Percentiles rank a stretch among this genome's conserved stretches.
Evolutionary conservation across 192 early-diverging fungal genomes (phyloP).

Genomic region (Coemansia sp.): DNA sequence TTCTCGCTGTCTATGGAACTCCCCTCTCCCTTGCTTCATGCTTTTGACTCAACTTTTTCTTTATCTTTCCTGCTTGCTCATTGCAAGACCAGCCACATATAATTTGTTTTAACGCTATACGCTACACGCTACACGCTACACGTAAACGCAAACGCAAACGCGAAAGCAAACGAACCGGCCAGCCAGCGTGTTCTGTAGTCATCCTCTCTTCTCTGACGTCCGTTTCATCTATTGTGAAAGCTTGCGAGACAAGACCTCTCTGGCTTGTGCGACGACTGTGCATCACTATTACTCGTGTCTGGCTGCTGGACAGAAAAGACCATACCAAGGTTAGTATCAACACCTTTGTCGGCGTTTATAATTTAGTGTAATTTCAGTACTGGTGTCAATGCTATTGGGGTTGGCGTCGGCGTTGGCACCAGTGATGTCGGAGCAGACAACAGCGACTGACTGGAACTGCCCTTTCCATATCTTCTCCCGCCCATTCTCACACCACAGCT

Average conservation of each 20-base stretch:
- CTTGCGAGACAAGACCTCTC: background rate
- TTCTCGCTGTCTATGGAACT: background rate
- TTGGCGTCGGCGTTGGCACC: background rate
- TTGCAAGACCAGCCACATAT: background rate
- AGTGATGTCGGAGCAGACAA: background rate
- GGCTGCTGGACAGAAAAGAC: constrained; percentile 12
- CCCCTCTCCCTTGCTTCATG: background rate
- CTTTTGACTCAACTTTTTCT: background rate
- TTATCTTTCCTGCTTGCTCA: background rate
- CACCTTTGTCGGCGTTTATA: background rate
- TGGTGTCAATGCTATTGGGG: background rate
- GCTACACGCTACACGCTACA: background rate
- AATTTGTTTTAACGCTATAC: background rate
- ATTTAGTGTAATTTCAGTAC: background rate
- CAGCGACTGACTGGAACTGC: background rate
- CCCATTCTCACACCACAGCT: background rate
- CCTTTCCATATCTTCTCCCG: background rate
- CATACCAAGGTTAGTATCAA: constrained; percentile 1
- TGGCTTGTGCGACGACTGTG: background rate
- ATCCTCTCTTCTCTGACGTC: background rate
- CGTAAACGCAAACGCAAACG: background rate
- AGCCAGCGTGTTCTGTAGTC: background rate
- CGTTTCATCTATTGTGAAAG: background rate
- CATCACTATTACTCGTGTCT: constrained; percentile 1
- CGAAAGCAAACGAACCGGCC: too few relatives aligned